Percentiles rank a stretch among this genome's conserved stretches.
Evolutionary conservation across 345 rosid genomes (phyloP).

Genomic region (Populus pruinosa): DNA sequence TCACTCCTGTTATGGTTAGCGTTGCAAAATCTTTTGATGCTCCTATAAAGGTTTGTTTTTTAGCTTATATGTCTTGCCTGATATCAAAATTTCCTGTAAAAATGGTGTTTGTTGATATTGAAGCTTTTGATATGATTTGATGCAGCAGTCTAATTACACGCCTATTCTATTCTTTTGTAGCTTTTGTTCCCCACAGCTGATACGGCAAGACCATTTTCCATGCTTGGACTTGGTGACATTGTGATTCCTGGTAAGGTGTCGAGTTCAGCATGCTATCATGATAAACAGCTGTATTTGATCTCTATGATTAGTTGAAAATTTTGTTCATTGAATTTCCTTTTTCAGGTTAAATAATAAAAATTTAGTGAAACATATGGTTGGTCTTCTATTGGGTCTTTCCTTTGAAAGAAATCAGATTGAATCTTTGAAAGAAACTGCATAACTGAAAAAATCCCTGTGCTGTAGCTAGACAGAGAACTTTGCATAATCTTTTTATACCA

Average conservation of each 20-base stretch:
- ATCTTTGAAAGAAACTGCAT: neutral
- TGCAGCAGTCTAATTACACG: neutral
- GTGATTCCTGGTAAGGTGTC: conserved; percentile 82
- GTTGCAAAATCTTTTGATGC: conserved; percentile 99
- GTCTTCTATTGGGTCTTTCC: neutral
- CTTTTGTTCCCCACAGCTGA: conserved; percentile 92
- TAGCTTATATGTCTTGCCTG: neutral
- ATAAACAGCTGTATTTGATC: neutral
- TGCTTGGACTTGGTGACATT: conserved; percentile 99
- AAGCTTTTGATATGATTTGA: neutral
- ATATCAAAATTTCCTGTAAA: neutral
- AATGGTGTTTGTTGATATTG: neutral
- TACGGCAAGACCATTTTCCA: conserved; percentile 75
- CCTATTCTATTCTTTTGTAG: conserved; percentile 34
- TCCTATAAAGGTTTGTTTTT: conserved; percentile 85
- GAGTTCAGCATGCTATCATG: conserved; percentile 1
- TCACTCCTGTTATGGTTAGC: conserved; percentile 98
- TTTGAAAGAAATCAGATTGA: neutral
- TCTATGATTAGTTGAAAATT: neutral
- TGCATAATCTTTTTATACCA: neutral
- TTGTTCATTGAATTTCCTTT: neutral
- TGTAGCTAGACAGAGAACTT: neutral
- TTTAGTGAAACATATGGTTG: neutral
- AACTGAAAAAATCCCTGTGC: neutral
- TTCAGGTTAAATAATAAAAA: neutral